Conservation (phyloP, 2,329 filamentous ascomycete species). For the Fusarium anguioides region DNA sequence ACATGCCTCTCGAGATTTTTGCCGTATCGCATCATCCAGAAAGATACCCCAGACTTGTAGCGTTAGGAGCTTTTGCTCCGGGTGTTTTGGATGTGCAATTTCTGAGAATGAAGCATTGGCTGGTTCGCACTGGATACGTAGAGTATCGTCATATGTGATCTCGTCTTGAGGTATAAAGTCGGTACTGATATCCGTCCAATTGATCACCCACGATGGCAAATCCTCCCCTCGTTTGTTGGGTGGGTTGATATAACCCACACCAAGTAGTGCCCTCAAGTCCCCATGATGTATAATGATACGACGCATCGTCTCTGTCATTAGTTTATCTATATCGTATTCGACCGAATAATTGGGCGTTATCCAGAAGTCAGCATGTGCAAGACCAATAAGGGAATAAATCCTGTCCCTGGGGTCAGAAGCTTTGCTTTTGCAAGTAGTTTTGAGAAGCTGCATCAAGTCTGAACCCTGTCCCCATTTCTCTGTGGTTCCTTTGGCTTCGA, state of each 20-base stretch:
- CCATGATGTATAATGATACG: neutral
- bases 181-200: neutral
- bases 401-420: neutral
- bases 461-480: accelerated
- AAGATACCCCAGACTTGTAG: neutral
- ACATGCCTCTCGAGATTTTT: too few relatives aligned
- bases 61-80: accelerated
- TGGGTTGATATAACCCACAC: accelerated
- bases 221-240: accelerated
- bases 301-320: neutral
- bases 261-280: neutral
- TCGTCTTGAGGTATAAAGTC: neutral
- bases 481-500: too few relatives aligned
- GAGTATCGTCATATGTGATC: too few relatives aligned
- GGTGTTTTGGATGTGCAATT: neutral
- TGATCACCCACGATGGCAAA: conserved; percentile 3
- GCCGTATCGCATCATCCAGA: neutral
- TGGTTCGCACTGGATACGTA: neutral
- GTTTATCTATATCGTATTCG: accelerated
- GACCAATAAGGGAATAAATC: conserved; percentile 3
- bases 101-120: neutral
- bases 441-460: neutral
- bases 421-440: accelerated
- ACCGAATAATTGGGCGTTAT: neutral
- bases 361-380: neutral